These are phyloP conservation scores for Antarctomyces pellizariae DNA, from an alignment of 495 filamentous ascomycete genomes.

Conservation along the genomic window DNA sequence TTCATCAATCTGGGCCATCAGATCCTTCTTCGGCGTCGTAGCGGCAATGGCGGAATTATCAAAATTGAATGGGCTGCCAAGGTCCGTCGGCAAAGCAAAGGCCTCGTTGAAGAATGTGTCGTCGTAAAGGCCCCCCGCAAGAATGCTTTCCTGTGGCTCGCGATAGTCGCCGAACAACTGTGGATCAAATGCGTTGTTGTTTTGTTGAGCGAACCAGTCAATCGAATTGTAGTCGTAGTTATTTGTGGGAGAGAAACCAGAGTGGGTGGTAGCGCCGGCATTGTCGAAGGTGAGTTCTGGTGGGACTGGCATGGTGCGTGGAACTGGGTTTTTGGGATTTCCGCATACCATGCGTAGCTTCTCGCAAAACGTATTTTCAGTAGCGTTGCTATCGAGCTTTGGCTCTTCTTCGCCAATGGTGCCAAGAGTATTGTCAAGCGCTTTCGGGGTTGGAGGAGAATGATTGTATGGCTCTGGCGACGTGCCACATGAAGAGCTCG, in stretches of 20 bases:
- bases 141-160: conserved; percentile 59
- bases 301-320: conserved; percentile 19
- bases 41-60: too few relatives aligned
- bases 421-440: conserved; percentile 30
- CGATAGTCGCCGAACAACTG: conserved; percentile 83
- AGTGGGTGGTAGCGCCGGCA: conserved; percentile 4
- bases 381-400: conserved; percentile 11
- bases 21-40: conserved; percentile 34
- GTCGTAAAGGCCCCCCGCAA: conserved; percentile 31
- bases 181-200: conserved; percentile 75
- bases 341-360: conserved; percentile 51
- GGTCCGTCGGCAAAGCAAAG: conserved; percentile 51
- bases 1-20: conserved; percentile 51
- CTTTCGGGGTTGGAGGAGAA: conserved; percentile 31
- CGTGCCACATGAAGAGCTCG: conserved; percentile 58
- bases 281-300: conserved; percentile 6
- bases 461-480: conserved; percentile 30
- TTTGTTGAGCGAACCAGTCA: conserved; percentile 66
- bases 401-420: conserved; percentile 32
- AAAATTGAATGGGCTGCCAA: conserved; percentile 53
- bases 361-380: conserved; percentile 33
- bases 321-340: conserved; percentile 44
- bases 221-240: conserved; percentile 23
- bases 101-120: conserved; percentile 82
- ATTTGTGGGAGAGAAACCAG: conserved; percentile 12